Base-by-base conservation (phyloP, 1,284 basidiomycete species). In the Testicularia cyperi region DNA sequence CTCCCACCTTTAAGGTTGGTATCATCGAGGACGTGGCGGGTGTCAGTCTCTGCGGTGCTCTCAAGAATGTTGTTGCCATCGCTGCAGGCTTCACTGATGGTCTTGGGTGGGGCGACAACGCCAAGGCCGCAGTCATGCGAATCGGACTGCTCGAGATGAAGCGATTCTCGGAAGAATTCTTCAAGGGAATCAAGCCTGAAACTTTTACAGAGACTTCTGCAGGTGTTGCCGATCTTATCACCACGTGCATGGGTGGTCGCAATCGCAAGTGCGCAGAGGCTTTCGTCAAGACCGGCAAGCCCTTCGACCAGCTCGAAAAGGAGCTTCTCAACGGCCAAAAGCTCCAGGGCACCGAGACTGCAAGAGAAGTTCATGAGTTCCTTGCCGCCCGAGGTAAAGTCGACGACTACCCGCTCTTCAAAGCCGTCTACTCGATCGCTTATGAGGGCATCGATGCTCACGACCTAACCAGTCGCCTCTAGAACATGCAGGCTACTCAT, bases 71-170 rank as follows among this genome's bases (percentile, higher is more conserved):
- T 29, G 81, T 83, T 2, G 82, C 82, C 14, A 79, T 83, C 38
- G 82, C 80, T 5, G 82, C 82, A 2, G 82, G 82, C 1, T 79
- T 83, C 45, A 77, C 78, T 26, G 82, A 83, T 55, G 82, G 82
- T 12, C 68, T 83, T 2, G 78, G 78, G 26, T 82, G 80, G 77
- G 82, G 82, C 9, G 80, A 80, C 74, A 83, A 83, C 63, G 78
- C 81, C n/a, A 83, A 83, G 56, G 80, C 81, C 18, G 82, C 82
- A 8, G 79, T 83, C 62, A 83, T 83, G 81, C 78, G 82, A 29
- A 82, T 75, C 44, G 75, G 74, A 5, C 43, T 78, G 30, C 61
- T 78, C 48, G 77, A 78, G 54, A 78, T 78, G 77, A 75, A 74
- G 45, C 61, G 71, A 19, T 79, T 80, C 71, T 79, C 80, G 44